phyloP scores from a whole-genome alignment of 345 rosid species.

The Linum usitatissimum region DNA sequence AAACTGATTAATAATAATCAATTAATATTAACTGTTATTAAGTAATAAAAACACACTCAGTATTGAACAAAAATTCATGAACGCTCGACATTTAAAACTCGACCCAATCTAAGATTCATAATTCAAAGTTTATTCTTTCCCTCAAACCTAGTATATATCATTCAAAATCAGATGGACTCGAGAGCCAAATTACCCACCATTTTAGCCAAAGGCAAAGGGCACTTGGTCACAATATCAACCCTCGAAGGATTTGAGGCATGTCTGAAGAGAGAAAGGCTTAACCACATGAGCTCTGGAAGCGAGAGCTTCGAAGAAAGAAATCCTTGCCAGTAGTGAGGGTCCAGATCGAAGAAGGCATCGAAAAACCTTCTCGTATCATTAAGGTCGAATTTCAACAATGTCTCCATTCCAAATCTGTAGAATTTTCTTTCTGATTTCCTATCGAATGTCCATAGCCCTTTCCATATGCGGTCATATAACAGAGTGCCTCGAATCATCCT shows the following conservation, averaged over 20 bases:
- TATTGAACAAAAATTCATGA: no score
- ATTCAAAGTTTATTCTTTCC: no score
- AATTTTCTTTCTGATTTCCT: conserved; percentile 34
- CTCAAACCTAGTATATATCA: no score
- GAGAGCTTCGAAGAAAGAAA: conserved; percentile 53
- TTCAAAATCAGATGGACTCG: conserved; percentile 26
- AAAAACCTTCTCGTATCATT: conserved; percentile 43
- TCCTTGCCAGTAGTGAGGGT: conserved; percentile 56
- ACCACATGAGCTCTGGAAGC: conserved; percentile 26
- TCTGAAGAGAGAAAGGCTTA: conserved; percentile 36
- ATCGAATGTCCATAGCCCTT: conserved; percentile 46
- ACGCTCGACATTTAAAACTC: no score
- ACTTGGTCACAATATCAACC: conserved; percentile 47
- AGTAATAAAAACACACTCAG: no score
- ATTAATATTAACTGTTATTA: no score
- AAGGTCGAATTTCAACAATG: conserved; percentile 47
- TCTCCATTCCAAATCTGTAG: conserved; percentile 58
- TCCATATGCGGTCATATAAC: conserved; percentile 44
- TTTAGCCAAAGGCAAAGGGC: conserved; percentile 43
- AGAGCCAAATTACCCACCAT: conserved; percentile 50
- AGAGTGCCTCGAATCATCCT: conserved; percentile 56
- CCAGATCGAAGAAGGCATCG: conserved; percentile 49
- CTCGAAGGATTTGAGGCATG: conserved; percentile 38
- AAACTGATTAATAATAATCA: no score
- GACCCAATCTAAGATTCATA: no score